Conservation (phyloP, 352 stramenopile genomes). For the Globisporangium uncinulatum region DNA sequence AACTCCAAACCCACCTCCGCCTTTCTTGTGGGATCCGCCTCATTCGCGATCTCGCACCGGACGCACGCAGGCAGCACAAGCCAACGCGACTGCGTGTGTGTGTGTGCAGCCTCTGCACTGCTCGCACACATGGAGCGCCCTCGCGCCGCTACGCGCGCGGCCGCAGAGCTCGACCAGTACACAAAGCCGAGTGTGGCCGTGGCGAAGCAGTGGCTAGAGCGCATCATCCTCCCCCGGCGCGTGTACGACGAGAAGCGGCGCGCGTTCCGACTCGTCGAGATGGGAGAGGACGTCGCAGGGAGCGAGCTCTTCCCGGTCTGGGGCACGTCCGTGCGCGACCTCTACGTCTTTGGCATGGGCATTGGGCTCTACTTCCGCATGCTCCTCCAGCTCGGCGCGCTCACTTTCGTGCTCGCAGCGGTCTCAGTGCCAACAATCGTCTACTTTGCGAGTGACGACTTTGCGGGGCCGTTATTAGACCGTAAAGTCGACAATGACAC, state of each 20-base stretch:
- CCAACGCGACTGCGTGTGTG: too few species aligned
- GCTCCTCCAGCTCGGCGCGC: constrained; percentile 42
- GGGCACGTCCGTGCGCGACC: constrained; percentile 45
- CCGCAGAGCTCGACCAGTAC: constrained; percentile 24
- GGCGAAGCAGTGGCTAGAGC: constrained; percentile 44
- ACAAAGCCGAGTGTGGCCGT: constrained; percentile 32
- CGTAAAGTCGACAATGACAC: constrained; percentile 22
- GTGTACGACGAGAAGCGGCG: constrained; percentile 30
- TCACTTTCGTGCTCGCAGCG: constrained; percentile 49
- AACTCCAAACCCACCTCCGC: background rate
- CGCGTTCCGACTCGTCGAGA: constrained; percentile 52
- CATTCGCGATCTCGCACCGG: background rate
- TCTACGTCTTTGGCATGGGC: constrained; percentile 70
- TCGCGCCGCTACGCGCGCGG: constrained; percentile 4
- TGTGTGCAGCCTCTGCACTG: too few species aligned
- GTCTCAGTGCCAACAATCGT: constrained; percentile 53
- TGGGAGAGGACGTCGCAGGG: constrained; percentile 46
- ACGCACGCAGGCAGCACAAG: too few species aligned
- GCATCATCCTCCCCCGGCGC: constrained; percentile 53
- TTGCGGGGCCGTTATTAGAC: constrained; percentile 36
- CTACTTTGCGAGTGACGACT: constrained; percentile 63
- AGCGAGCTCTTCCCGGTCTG: constrained; percentile 64
- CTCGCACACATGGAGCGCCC: constrained; percentile 8
- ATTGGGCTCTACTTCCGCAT: constrained; percentile 78
- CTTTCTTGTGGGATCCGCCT: background rate